A percentile compares a stretch with the other conserved stretches of the same genome.
Evolutionary conservation across 2,329 filamentous ascomycete species (phyloP).

Genomic region (Cladophialophora yegresii): DNA sequence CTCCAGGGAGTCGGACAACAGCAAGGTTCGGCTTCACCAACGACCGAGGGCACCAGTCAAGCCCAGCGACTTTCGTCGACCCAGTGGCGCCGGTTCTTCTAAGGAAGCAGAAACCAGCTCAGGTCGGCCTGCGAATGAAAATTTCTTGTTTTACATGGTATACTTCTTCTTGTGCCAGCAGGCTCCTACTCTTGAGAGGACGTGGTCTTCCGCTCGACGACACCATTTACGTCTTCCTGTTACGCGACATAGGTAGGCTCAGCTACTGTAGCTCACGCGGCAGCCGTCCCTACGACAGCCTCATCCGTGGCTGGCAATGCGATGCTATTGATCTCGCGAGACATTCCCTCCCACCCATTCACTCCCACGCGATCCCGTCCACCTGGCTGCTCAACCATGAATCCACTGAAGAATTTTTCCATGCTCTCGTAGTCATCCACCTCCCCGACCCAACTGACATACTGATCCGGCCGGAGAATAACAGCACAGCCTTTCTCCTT

Average conservation of each 20-base stretch:
- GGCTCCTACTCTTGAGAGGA: neutral
- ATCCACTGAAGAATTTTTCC: constrained; percentile 31
- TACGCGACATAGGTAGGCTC: neutral
- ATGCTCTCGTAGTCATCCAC: constrained; percentile 33
- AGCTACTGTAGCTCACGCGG: neutral
- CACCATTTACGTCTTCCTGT: no score
- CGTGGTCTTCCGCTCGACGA: neutral
- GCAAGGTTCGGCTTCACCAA: neutral
- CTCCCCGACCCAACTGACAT: constrained; percentile 49
- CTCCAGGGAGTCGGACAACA: neutral
- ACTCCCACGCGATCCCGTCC: neutral
- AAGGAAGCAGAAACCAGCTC: neutral
- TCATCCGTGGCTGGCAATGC: neutral
- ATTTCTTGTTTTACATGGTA: neutral
- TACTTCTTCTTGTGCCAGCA: neutral
- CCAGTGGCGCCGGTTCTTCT: constrained; percentile 18
- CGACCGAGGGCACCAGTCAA: neutral
- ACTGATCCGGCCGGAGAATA: constrained; percentile 67
- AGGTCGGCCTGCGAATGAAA: neutral
- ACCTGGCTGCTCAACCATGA: constrained; percentile 16
- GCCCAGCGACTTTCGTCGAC: constrained; percentile 10
- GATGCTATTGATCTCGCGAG: neutral
- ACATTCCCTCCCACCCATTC: neutral
- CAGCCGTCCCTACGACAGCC: neutral
- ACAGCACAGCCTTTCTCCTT: constrained; percentile 59